Percentiles rank a stretch among this genome's conserved stretches.
These are phyloP conservation scores for Metschnikowia dekortorum DNA, from an alignment of 805 yeast genomes.

Conservation along the genomic window DNA sequence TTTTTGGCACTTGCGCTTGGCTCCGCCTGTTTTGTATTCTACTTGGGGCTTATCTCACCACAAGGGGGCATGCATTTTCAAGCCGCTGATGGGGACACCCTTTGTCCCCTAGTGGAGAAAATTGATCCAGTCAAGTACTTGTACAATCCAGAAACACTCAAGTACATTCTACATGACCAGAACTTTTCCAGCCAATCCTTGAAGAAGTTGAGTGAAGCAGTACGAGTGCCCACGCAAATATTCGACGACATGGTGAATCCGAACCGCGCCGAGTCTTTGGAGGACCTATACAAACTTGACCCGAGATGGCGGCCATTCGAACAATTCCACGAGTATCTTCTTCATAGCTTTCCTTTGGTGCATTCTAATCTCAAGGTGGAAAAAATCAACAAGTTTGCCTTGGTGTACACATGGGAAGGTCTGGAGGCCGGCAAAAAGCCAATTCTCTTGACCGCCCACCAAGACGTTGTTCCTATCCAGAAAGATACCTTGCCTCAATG, in stretches of 20 bases:
- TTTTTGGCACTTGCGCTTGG: background rate
- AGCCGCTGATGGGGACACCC: constrained; percentile 23
- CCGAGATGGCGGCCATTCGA: constrained; percentile 23
- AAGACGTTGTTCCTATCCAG: constrained; percentile 78
- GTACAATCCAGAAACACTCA: constrained; percentile 19
- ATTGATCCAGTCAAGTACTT: constrained; percentile 23
- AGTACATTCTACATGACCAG: constrained; percentile 24
- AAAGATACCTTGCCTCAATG: constrained; percentile 51
- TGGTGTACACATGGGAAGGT: constrained; percentile 64
- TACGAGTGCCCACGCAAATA: constrained; percentile 29
- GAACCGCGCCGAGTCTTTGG: constrained; percentile 16
- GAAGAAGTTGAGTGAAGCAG: constrained; percentile 24
- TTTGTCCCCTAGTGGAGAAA: constrained; percentile 34
- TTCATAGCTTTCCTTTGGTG: constrained; percentile 50
- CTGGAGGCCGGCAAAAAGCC: constrained; percentile 55
- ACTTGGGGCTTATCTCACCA: background rate
- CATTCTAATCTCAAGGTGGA: constrained; percentile 39
- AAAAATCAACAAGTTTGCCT: constrained; percentile 56
- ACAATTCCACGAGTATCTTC: constrained; percentile 50
- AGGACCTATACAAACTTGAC: constrained; percentile 26
- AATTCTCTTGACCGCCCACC: constrained; percentile 67
- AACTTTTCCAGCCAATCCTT: constrained; percentile 21
- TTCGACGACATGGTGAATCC: constrained; percentile 32
- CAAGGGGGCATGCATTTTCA: background rate
- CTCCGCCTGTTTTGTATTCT: background rate